A percentile compares a stretch with the other conserved stretches of the same genome.
These are phyloP conservation scores for Stentor coeruleus DNA, from an alignment of 73 alveolate genomes.

Conservation along the genomic window DNA sequence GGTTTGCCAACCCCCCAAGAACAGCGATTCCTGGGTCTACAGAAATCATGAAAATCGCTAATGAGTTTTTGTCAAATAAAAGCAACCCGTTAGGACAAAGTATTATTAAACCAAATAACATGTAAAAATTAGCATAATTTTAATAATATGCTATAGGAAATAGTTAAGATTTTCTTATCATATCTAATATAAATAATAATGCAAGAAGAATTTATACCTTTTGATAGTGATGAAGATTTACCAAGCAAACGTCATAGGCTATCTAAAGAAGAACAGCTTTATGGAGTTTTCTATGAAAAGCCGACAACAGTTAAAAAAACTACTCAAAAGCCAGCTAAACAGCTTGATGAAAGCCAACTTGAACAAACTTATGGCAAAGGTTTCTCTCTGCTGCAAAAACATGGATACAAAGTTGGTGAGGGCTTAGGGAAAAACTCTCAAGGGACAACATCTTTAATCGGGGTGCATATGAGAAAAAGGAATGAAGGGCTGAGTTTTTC, in stretches of 20 bases:
- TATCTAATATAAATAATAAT: background rate
- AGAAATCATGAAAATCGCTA: no score
- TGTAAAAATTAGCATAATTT: no score
- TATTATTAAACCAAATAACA: no score
- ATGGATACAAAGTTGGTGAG: constrained; percentile 11
- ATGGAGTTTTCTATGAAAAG: constrained; percentile 33
- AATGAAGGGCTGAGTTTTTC: constrained; percentile 18
- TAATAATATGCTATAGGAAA: no score
- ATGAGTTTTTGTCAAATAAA: no score
- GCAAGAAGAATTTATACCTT: constrained; percentile 12
- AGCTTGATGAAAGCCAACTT: background rate
- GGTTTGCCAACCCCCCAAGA: no score
- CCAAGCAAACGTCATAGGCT: background rate
- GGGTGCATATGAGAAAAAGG: background rate
- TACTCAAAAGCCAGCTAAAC: background rate
- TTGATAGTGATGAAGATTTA: background rate
- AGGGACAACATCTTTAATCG: constrained; percentile 18
- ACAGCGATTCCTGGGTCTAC: no score
- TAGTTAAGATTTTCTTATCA: no score
- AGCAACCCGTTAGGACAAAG: no score
- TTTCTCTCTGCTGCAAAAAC: background rate
- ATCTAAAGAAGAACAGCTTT: constrained; percentile 28
- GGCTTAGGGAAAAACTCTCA: constrained; percentile 4
- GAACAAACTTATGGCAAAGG: constrained; percentile 14
- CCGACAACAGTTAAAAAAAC: no score